Evolutionary conservation across 106 monocot genomes (phyloP).

Genomic region (Acanthochlamys bracteata): DNA sequence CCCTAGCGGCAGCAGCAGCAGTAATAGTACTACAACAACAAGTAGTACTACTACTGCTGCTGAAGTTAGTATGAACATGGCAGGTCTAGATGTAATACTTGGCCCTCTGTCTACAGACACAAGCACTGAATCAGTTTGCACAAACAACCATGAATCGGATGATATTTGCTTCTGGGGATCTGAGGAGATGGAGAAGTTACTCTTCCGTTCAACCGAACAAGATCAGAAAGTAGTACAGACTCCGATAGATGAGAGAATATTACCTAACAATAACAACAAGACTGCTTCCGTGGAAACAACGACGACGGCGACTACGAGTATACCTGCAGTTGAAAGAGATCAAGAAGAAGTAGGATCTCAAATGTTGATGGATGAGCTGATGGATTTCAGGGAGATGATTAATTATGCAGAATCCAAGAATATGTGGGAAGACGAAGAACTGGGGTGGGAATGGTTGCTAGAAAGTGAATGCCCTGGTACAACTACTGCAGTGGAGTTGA

Average conservation of each 20-base stretch:
- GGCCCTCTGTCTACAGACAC: neutral
- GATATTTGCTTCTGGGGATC: neutral
- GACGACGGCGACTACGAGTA: neutral
- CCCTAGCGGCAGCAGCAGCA: too few relatives aligned
- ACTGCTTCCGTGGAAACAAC: neutral
- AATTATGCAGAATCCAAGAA: neutral
- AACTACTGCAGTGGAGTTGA: neutral
- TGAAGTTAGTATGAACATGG: neutral
- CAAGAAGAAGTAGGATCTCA: neutral
- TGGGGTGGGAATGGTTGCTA: neutral
- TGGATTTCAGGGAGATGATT: slow-evolving; percentile 3
- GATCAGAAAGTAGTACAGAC: neutral
- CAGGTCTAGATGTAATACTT: neutral
- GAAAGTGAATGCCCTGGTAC: neutral
- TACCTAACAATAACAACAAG: neutral
- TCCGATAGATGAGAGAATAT: neutral
- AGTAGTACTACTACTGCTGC: neutral
- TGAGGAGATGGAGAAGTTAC: neutral
- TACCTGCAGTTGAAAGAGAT: neutral
- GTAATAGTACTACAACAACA: too few relatives aligned
- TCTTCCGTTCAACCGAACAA: neutral
- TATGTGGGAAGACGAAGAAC: neutral
- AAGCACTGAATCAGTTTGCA: neutral
- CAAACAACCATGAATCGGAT: neutral
- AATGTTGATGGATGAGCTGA: neutral